Percentiles rank a stretch among this genome's conserved stretches.
Evolutionary conservation across 805 yeast species (phyloP).

Genomic region (Debaryomyces prosopidis): DNA sequence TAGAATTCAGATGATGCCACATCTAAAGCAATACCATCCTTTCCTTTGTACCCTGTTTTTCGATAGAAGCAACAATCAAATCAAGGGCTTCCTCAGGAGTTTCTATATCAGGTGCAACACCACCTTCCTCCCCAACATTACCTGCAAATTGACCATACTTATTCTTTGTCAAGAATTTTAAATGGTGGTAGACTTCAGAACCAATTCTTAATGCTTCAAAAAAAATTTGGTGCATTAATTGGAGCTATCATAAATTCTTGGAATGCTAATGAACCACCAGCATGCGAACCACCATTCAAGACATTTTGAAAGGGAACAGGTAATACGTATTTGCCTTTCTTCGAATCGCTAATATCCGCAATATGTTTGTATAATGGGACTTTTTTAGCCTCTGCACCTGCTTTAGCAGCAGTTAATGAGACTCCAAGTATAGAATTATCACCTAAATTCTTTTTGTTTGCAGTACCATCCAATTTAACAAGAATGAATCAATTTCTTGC

Average conservation of each 20-base stretch:
- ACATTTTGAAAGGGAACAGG: slow-evolving; percentile 99
- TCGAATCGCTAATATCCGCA: slow-evolving; percentile 70
- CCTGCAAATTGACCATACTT: slow-evolving; percentile 97
- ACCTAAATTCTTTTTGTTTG: slow-evolving; percentile 96
- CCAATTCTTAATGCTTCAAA: slow-evolving; percentile 96
- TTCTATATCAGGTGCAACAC: slow-evolving; percentile 97
- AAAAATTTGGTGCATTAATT: slow-evolving; percentile 83
- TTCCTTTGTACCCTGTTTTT: slow-evolving; percentile 91
- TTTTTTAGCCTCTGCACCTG: slow-evolving; percentile 95
- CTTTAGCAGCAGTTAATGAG: slow-evolving; percentile 94
- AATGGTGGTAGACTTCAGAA: slow-evolving; percentile 95
- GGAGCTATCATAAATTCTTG: slow-evolving; percentile 99
- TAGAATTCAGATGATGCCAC: slow-evolving; percentile 97
- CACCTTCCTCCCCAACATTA: slow-evolving; percentile 99
- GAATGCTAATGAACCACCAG: slow-evolving; percentile 98
- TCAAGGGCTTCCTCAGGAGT: slow-evolving; percentile 97
- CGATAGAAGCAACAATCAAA: slow-evolving; percentile 87
- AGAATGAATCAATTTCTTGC: slow-evolving; percentile 81
- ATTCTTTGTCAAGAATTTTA: slow-evolving; percentile 90
- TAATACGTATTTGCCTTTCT: slow-evolving; percentile 83
- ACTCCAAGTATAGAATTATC: slow-evolving; percentile 99
- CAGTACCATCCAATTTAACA: slow-evolving; percentile 90
- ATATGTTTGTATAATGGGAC: slow-evolving; percentile 93
- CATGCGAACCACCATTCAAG: slow-evolving; percentile 99
- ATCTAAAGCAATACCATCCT: slow-evolving; percentile 90